Base-by-base conservation (phyloP, 495 filamentous ascomycete genomes). In the Neurospora sp. region DNA sequence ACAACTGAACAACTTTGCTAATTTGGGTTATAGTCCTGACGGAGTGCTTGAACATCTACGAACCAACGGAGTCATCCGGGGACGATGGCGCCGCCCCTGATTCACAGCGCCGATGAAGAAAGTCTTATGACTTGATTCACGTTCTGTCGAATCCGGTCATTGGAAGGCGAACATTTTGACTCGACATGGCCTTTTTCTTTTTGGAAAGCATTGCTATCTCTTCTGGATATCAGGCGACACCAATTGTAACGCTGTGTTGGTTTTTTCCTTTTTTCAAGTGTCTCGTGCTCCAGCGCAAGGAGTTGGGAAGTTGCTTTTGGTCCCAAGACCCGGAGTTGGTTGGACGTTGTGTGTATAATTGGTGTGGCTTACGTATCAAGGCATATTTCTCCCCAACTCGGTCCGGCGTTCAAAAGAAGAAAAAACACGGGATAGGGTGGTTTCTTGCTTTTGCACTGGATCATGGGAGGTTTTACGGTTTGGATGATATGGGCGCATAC, bases 11-110 rank as follows among this genome's bases (percentile, higher is more conserved):
- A 40, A 18, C 22, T 7, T 20, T 44, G 31, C 68, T 70, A 40
- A 69, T 35, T 35, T 37, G 14, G 22, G 53, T 11, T 42, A 38
- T 74, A 93, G 91, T 91, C 71, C 79, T 93, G n/a, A 82, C 79
- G 35, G 88, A 90, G 81, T 93, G 90, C 73, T 81, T 91, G 40
- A 89, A 92, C 76, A 80, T 91, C 48, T 85, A 86, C 75, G 83
- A 85, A 18, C 53, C 80, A 40, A 76, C 80, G 37, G 77, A 83
- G 68, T 77, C 82, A 27, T 79, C 80, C 20, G 76, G 79, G n/a
- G 72, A 75, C 31, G 73, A 72, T 11, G 42, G 48, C 20, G 71
- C 12, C 72, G 71, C 20, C 78, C 73, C 8, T 68, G 74, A 27
- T 77, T 71, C 70, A 37, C 42, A 69, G 35, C 46, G 31, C 22